These are phyloP conservation scores for Pseudopyrenochaeta lycopersici DNA, from an alignment of 2,329 filamentous ascomycete species.

Conservation along the genomic window DNA sequence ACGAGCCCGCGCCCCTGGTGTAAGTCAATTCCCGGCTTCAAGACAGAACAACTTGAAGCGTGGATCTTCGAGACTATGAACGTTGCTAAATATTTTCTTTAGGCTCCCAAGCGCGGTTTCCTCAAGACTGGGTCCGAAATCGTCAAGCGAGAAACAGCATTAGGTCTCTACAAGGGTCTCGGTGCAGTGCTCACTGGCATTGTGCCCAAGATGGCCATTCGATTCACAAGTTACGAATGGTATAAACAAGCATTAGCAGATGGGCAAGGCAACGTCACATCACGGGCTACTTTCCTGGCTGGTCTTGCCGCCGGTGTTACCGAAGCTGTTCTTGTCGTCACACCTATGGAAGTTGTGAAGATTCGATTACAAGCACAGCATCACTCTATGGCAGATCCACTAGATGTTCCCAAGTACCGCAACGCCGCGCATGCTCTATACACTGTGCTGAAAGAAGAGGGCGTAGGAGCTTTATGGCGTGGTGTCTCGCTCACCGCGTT, in stretches of 20 bases:
- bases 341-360: conserved; percentile 99
- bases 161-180: conserved; percentile 97
- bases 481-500: conserved; percentile 93
- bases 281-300: conserved; percentile 78
- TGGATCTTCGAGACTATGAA: neutral
- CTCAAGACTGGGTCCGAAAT: conserved; percentile 86
- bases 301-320: conserved; percentile 93
- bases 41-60: neutral
- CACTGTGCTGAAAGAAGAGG: conserved; percentile 92
- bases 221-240: conserved; percentile 95
- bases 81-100: neutral
- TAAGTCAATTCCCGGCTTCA: conserved; percentile 51
- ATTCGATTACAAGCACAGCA: conserved; percentile 98
- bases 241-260: conserved; percentile 88
- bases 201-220: conserved; percentile 98
- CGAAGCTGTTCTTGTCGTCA: conserved; percentile 95
- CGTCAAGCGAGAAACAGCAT: conserved; percentile 85
- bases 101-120: conserved; percentile 84
- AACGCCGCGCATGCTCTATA: conserved; percentile 86
- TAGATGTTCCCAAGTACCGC: conserved; percentile 96
- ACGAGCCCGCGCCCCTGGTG: conserved; percentile 81
- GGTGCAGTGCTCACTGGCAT: conserved; percentile 96
- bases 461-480: conserved; percentile 85
- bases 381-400: conserved; percentile 95
- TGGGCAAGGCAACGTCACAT: conserved; percentile 71